Percentiles rank a stretch among this genome's conserved stretches.
These are phyloP conservation scores for Globisporangium carolinianum DNA, from an alignment of 352 stramenopile genomes.

Conservation along the genomic window DNA sequence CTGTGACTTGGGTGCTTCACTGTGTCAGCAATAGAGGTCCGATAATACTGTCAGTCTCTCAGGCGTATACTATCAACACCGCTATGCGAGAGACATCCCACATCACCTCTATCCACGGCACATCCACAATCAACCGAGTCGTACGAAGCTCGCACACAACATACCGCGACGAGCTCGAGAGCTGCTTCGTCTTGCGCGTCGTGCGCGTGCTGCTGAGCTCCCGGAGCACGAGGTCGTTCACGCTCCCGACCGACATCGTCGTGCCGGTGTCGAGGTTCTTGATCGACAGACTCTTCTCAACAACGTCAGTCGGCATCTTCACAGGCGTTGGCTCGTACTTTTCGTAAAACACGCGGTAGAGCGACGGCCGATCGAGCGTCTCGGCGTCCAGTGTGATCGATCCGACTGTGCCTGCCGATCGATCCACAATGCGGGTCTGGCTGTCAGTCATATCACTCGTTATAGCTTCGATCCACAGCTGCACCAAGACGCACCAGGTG, in stretches of 20 bases:
- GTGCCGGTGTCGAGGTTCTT: constrained; percentile 79
- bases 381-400: constrained; percentile 80
- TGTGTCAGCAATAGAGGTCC: constrained; percentile 1
- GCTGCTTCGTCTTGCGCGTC: constrained; percentile 39
- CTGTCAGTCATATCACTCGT: too few relatives aligned
- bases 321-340: constrained; percentile 78
- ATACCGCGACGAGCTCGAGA: constrained; percentile 57
- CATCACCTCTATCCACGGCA: too few relatives aligned
- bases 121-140: too few relatives aligned
- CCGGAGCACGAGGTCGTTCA: constrained; percentile 74
- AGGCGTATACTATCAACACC: constrained; percentile 2
- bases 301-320: constrained; percentile 37
- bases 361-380: constrained; percentile 64
- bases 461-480: background rate
- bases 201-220: constrained; percentile 54
- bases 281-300: constrained; percentile 66
- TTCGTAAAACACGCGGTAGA: constrained; percentile 85
- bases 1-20: constrained; percentile 50
- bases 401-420: constrained; percentile 38
- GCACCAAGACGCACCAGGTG: constrained; percentile 28
- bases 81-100: too few relatives aligned
- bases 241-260: constrained; percentile 63
- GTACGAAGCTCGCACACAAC: background rate
- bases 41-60: background rate
- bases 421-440: too few relatives aligned